Evolutionary conservation across 257 asterid genomes (phyloP), one percentile per base, ranked within the genome.

Genomic region (Forsythia viridissima): DNA sequence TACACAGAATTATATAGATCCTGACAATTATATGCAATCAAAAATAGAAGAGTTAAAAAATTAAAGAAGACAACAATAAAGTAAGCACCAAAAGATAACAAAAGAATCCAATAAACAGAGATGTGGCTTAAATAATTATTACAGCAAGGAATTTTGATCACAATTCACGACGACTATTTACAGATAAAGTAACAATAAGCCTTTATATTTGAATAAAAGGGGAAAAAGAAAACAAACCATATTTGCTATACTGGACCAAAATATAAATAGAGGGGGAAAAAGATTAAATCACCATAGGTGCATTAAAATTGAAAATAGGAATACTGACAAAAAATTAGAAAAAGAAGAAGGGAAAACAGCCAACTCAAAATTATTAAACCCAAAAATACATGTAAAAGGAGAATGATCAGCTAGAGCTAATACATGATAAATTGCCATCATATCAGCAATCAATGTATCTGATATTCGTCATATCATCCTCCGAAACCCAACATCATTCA

Each of bases 331-430:
- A 18, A 2, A 41, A 5, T 16, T 38, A 20, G 12, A 4, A 7
- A 38, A 10, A 13, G 4, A 2, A 16, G 6, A 48, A 15, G 4
- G n/a, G 4, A 2, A 16, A 16, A 48, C 15, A 13, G n/a, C 59
- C 12, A 36, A 8, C 52, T 18, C 16, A 6, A 71, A 11, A 5
- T 30, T 10, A 34, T 8, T 12, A 15, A 36, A 43, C 8, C 20
- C 2, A 16, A 30, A 36, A 21, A 13, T 4, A 9, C 20, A 38
- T 36, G 66, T 34, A 10, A 34, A 44, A 69, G 18, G 8, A 41
- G 84, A 77, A 84, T 61, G 82, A 84, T 84, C 84, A 80, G 83
- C 70, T 84, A 81, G 83, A 84, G 87, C 87, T 84, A 84, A 81
- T 84, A 84, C 87, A 78, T 84, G 77, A 84, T 81, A 84, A 70